Evolutionary conservation across 163 green algal genomes (phyloP).

Genomic region (Picocystis sp.): DNA sequence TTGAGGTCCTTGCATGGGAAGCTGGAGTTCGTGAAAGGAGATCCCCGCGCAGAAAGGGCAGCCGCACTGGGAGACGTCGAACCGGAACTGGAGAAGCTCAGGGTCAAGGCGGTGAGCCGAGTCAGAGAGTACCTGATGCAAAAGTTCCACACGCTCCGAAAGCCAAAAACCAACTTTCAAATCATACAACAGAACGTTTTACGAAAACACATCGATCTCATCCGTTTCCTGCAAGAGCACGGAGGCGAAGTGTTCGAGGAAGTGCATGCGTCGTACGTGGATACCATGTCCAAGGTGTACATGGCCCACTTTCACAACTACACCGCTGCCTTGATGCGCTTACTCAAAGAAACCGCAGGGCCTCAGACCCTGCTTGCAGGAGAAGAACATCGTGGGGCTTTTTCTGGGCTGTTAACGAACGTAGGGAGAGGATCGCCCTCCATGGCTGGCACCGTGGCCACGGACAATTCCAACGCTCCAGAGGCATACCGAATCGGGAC

Average conservation of each 20-base stretch:
- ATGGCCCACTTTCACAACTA: conserved; percentile 22
- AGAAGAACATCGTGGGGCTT: background rate
- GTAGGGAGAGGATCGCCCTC: no score
- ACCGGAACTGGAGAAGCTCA: conserved; percentile 71
- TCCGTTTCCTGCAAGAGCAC: conserved; percentile 51
- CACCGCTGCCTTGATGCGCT: background rate
- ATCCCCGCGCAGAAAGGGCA: conserved; percentile 3
- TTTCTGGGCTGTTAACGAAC: background rate
- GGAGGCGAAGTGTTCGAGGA: conserved; percentile 34
- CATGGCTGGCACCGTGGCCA: no score
- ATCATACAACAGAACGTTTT: conserved; percentile 69
- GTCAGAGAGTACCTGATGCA: conserved; percentile 68
- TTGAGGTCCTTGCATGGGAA: conserved; percentile 42
- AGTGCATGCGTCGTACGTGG: conserved; percentile 61
- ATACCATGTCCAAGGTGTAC: conserved; percentile 32
- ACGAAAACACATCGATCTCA: conserved; percentile 76
- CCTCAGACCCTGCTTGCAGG: background rate
- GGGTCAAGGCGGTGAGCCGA: conserved; percentile 53
- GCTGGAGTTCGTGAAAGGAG: conserved; percentile 35
- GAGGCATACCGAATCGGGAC: conserved; percentile 46
- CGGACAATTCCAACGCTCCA: no score
- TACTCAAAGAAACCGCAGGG: background rate
- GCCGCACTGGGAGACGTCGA: conserved; percentile 48
- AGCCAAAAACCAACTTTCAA: conserved; percentile 90
- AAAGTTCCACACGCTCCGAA: conserved; percentile 48